Evolutionary conservation across 2,329 filamentous ascomycete genomes (phyloP), one percentile per base, ranked within the genome.

Genomic region (Periconia digitata): DNA sequence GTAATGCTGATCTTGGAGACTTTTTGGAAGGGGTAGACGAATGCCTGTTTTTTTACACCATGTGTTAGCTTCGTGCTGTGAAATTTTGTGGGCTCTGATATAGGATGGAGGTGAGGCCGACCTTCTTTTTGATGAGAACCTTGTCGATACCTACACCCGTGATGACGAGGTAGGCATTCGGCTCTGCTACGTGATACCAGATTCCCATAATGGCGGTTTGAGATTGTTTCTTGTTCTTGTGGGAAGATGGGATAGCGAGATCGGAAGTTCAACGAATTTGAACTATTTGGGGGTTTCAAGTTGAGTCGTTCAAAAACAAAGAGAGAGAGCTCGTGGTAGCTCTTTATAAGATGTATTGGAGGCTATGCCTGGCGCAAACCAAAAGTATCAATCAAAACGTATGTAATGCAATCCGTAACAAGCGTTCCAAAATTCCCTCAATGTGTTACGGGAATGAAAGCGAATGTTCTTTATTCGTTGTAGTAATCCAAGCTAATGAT

Each of bases 131-230:
- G 70, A 95, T 91, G 58, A 83, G 82, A 60, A 95, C 83, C 62
- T 81, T 85, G 37, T 85, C 78, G 60, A 95, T 80, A 56, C 86
- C 84, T 73, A 85, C 85, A 74, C 90, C 90, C 60, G 89, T 94
- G 60, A 94, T 83, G 78, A 90, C 89, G 72, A 95, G 87, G 79
- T 94, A 95, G 74, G 90, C 83, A 74, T 91, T 88, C 22, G 89
- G 85, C 47, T 83, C 82, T 17, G 88, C 86, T 55, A 90, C 81
- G 69, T 79, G 82, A 74, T 86, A 89, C 59, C 80, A 80, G 77
- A 81, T 18, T n/a, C 40, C 58, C 64, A 68, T 70, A 17, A 56
- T 63, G 51, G 23, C 39, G 21, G 37, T 36, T 13, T 39, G 37
- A 39, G 18, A 20, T 32, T 32, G 27, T 32, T 32, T 10, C 8